Base-by-base conservation (phyloP, 495 filamentous ascomycete species). In the Sporormia fimetaria region DNA sequence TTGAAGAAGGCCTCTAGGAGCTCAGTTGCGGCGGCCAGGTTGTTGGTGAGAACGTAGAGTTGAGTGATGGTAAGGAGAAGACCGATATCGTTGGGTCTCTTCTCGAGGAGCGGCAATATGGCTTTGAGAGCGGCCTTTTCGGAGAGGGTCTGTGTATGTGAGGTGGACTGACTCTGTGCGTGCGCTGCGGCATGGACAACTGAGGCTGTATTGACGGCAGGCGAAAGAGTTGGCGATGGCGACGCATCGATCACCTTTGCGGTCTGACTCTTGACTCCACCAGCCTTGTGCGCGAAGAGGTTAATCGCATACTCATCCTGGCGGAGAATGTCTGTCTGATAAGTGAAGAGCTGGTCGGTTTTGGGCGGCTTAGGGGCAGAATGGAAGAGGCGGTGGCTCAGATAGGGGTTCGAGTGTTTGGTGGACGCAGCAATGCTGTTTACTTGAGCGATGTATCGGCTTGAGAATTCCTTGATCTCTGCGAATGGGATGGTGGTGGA, bases 41-140 rank as follows among this genome's bases (percentile, higher is more conserved):
- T 94, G 21, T 80, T 74, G 25, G 66, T 70, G 29, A 73, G 67
- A 11, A 94, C 65, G 52, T 92, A 87, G 25, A 95, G 73, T 57
- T 96, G 87, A 5, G 88, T 73, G 12, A 85, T 74, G 9, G 83
- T 88, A 27, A 96, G 65, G 6, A 84, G 65, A 2, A 96, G 67
- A 6, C 90, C 92, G 21, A 95, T 63, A 54, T 99, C 87, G 44
- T 74, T 75, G 0, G 87, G 85, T 16, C 81, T 69, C 38, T 74
- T 74, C 45, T 83, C 79, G 7, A 93, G 65, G n/a, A 88, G 56
- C 0, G 81, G 73, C 1, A 85, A 62, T 14, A 94, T 73, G 23
- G 74, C 58, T 51, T 80, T 83, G n/a, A 94, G 60, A 11, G 76
- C 79, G 12, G 78, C 67, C 36, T 79, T 75, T 28, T 76, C 78